phyloP scores from a whole-genome alignment of 495 filamentous ascomycete genomes.

The Extremus antarcticus region DNA sequence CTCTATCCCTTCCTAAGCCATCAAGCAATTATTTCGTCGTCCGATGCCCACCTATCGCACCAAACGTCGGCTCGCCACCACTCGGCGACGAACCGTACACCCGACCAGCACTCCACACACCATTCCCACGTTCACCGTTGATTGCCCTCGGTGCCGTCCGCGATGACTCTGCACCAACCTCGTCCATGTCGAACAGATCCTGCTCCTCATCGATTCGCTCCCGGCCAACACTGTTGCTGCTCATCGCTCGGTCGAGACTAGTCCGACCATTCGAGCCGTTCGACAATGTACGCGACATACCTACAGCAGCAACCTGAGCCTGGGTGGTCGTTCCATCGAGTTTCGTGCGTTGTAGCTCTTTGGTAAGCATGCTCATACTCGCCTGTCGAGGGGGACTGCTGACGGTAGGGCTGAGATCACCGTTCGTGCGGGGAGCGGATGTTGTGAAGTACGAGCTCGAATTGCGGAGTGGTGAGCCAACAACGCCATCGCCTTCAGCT shows the following conservation, averaged over 20 bases:
- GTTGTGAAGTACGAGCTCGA: constrained; percentile 43
- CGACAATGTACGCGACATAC: constrained; percentile 9
- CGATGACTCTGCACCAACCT: constrained; percentile 15
- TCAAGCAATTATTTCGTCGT: constrained; percentile 3
- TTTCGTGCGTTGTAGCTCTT: constrained; percentile 36
- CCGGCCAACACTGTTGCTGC: constrained; percentile 25
- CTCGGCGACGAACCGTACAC: neutral
- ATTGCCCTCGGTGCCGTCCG: neutral
- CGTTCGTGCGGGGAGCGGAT: constrained; percentile 31
- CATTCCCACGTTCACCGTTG: neutral
- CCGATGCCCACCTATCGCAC: constrained; percentile 14
- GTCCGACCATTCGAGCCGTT: constrained; percentile 13
- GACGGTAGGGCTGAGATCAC: constrained; percentile 52
- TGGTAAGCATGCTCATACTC: constrained; percentile 36
- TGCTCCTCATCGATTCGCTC: constrained; percentile 30
- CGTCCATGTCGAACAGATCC: constrained; percentile 34
- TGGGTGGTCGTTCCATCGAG: constrained; percentile 18
- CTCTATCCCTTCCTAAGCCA: neutral
- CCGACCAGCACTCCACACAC: neutral
- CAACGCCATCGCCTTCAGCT: constrained; percentile 37
- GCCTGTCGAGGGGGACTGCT: constrained; percentile 50
- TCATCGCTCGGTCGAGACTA: constrained; percentile 26
- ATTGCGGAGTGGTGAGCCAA: constrained; percentile 89
- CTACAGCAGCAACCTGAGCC: neutral
- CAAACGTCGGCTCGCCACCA: neutral